Conservation (phyloP, 768 basidiomycete species). For the Termitomyces sp. region DNA sequence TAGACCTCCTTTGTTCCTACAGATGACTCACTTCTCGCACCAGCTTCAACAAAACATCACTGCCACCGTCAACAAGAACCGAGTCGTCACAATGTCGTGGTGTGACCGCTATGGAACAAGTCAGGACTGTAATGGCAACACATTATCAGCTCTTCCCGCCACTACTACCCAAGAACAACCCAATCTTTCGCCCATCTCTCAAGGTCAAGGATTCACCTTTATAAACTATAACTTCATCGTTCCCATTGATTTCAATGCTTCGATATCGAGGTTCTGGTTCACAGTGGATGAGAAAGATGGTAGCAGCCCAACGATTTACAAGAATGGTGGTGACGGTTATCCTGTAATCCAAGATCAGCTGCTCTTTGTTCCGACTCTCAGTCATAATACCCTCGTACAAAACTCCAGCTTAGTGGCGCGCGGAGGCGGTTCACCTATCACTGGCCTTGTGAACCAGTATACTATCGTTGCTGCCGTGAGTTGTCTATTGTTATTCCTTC, state of each 20-base stretch:
- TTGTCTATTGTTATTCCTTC: background rate
- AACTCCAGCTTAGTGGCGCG: constrained; percentile 14
- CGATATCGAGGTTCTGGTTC: constrained; percentile 48
- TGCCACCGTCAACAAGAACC: constrained; percentile 28
- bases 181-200: constrained; percentile 30
- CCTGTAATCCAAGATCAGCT: constrained; percentile 35
- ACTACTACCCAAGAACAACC: constrained; percentile 25
- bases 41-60: constrained; percentile 31
- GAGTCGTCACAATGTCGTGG: constrained; percentile 36
- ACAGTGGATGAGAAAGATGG: constrained; percentile 40
- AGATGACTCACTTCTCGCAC: constrained; percentile 1
- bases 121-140: constrained; percentile 26
- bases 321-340: constrained; percentile 40
- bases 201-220: constrained; percentile 27
- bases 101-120: constrained; percentile 32
- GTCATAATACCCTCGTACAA: constrained; percentile 19
- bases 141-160: constrained; percentile 26
- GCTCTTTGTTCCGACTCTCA: constrained; percentile 35
- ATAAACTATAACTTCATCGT: constrained; percentile 39
- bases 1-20: background rate
- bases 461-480: constrained; percentile 23
- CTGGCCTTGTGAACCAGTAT: constrained; percentile 17
- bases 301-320: constrained; percentile 25
- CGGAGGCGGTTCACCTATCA: constrained; percentile 17
- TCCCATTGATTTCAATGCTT: constrained; percentile 29